Evolutionary conservation across 495 filamentous ascomycete genomes (phyloP).

Genomic region (Podospora bellae-mahoneyi): DNA sequence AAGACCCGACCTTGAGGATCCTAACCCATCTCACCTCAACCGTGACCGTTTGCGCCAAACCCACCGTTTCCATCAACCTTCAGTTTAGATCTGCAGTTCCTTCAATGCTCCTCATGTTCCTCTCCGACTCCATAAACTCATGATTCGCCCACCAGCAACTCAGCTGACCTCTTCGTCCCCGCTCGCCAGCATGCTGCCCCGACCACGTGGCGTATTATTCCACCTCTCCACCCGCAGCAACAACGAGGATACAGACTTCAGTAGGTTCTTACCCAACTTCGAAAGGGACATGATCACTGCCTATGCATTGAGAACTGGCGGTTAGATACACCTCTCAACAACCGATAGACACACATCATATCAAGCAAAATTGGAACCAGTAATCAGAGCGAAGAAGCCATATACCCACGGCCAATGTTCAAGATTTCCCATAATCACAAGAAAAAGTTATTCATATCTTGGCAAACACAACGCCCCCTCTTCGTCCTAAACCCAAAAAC

Average conservation of each 20-base stretch:
- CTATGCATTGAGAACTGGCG: not conserved
- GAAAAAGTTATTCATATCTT: not conserved
- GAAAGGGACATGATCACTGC: not conserved
- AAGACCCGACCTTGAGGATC: too few relatives aligned
- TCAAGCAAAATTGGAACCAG: not conserved
- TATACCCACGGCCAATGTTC: not conserved
- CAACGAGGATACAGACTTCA: not conserved
- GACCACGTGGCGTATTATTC: constrained; percentile 17
- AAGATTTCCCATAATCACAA: not conserved
- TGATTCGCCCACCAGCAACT: not conserved
- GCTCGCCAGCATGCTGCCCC: not conserved
- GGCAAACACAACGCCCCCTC: not conserved
- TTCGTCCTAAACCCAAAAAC: not conserved
- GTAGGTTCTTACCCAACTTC: not conserved
- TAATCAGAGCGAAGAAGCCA: not conserved
- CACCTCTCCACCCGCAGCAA: constrained; percentile 5
- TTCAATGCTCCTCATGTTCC: too few relatives aligned
- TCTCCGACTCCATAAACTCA: not conserved
- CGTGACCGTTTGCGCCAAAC: too few relatives aligned
- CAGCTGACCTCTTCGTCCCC: constrained; percentile 1
- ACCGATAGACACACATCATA: not conserved
- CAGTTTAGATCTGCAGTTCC: too few relatives aligned
- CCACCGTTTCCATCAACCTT: too few relatives aligned
- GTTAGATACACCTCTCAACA: not conserved
- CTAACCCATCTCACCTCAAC: too few relatives aligned